Conservation (phyloP, 1,284 basidiomycete species). For the Ceratobasidium sp. region DNA sequence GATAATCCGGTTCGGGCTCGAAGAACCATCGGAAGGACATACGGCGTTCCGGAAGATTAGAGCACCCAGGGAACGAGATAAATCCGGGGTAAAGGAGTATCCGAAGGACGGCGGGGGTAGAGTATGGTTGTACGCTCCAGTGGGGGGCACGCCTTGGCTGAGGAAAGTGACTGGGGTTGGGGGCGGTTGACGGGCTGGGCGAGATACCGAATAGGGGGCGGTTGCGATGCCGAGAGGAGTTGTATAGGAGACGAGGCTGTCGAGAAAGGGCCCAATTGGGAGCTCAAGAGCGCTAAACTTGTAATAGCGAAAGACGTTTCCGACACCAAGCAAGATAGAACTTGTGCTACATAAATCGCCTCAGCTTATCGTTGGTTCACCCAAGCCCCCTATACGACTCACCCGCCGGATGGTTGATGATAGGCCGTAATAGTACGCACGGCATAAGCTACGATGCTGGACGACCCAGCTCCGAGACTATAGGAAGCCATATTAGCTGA, state of each 20-base stretch:
- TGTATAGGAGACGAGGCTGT: not conserved
- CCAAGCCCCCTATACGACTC: not conserved
- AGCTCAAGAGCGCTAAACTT: not conserved
- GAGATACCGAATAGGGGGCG: not conserved
- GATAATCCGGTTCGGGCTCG: not conserved
- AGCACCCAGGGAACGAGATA: not conserved
- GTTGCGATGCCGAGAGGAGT: not conserved
- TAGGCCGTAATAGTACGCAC: not conserved
- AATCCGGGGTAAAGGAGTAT: not conserved
- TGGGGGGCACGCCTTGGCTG: not conserved
- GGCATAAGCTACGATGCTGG: not conserved
- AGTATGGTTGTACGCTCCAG: not conserved
- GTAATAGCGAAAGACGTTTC: not conserved
- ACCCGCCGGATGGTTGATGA: not conserved
- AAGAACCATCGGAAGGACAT: not conserved
- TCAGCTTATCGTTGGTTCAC: not conserved
- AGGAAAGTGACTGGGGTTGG: not conserved
- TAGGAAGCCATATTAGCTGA: not conserved
- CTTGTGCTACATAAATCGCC: not conserved
- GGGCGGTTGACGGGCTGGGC: not conserved
- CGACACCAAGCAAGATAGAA: not conserved
- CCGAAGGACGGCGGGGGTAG: not conserved
- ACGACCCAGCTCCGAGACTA: not conserved
- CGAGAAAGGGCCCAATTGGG: not conserved
- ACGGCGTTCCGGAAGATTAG: not conserved